Evolutionary conservation across 2,329 filamentous ascomycete species (phyloP).

Genomic region (Dactylonectria estremocensis): DNA sequence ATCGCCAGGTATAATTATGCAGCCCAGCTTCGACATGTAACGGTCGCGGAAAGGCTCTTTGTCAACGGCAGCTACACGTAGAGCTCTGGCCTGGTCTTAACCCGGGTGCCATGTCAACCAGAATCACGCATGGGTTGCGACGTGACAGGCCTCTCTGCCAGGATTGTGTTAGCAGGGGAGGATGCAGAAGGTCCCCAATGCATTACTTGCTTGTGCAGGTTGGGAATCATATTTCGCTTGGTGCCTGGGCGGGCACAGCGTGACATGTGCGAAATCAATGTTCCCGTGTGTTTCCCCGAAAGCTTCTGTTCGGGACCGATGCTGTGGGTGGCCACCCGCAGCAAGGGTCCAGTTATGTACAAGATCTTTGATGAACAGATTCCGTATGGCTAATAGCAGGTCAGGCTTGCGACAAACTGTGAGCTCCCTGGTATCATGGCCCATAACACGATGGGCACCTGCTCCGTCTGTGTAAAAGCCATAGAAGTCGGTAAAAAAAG

Average conservation of each 20-base stretch:
- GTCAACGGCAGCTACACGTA: conserved; percentile 32
- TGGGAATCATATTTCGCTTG: conserved; percentile 16
- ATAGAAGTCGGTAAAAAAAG: conserved; percentile 7
- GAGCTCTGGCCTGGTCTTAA: conserved; percentile 39
- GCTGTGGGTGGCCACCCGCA: conserved; percentile 17
- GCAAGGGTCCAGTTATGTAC: conserved; percentile 14
- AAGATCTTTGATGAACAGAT: background rate
- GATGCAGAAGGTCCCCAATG: conserved; percentile 37
- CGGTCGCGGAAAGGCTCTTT: conserved; percentile 37
- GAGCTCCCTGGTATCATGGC: background rate
- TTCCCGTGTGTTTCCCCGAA: conserved; percentile 12
- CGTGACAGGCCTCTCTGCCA: conserved; percentile 33
- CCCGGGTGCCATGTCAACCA: conserved; percentile 45
- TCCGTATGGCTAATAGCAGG: background rate
- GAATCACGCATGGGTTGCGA: conserved; percentile 34
- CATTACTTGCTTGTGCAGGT: conserved; percentile 29
- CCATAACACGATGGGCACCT: background rate
- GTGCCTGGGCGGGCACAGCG: conserved; percentile 20
- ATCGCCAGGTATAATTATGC: conserved; percentile 35
- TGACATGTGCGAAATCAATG: conserved; percentile 17
- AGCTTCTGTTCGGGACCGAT: conserved; percentile 21
- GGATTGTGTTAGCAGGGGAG: conserved; percentile 44
- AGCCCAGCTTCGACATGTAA: conserved; percentile 39
- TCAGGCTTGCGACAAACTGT: conserved; percentile 7
- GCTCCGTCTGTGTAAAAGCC: background rate